Evolutionary conservation across 495 filamentous ascomycete species (phyloP).

Genomic region (Penicillium alfredii): DNA sequence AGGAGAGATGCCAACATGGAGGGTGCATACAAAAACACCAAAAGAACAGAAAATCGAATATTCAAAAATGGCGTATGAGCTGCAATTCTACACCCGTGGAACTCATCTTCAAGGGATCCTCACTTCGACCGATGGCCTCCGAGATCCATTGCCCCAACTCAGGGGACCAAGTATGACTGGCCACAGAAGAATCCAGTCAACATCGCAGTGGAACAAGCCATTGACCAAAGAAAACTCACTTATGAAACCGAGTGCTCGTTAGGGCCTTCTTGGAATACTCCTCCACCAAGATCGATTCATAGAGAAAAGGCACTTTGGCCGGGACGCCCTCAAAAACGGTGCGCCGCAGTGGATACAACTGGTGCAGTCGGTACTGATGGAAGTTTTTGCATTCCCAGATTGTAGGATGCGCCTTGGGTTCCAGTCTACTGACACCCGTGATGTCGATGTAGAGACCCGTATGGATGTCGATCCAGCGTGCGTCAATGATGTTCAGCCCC

Average conservation of each 20-base stretch:
- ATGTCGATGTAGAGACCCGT: conserved; percentile 86
- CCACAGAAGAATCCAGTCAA: not conserved
- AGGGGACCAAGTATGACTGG: conserved; percentile 32
- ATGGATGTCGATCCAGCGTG: conserved; percentile 70
- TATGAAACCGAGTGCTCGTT: conserved; percentile 42
- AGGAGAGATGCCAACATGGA: conserved; percentile 31
- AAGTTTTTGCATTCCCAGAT: conserved; percentile 80
- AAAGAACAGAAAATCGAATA: too few relatives aligned
- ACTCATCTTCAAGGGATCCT: too few relatives aligned
- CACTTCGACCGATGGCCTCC: conserved; percentile 20
- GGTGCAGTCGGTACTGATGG: conserved; percentile 57
- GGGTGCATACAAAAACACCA: too few relatives aligned
- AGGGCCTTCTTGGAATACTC: conserved; percentile 55
- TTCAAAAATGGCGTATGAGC: too few relatives aligned
- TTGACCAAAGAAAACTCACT: conserved; percentile 43
- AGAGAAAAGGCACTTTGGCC: conserved; percentile 57
- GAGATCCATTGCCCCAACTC: conserved; percentile 29
- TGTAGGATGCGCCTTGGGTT: conserved; percentile 50
- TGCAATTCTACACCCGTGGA: not conserved
- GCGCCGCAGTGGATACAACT: conserved; percentile 50
- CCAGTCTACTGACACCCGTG: conserved; percentile 69
- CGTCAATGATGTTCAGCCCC: conserved; percentile 78
- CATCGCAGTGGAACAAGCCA: too few relatives aligned
- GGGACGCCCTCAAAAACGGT: conserved; percentile 56
- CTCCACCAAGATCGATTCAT: conserved; percentile 50